These are phyloP conservation scores for Myriosclerotinia duriaeana DNA, from an alignment of 2,329 filamentous ascomycete species.

Conservation along the genomic window DNA sequence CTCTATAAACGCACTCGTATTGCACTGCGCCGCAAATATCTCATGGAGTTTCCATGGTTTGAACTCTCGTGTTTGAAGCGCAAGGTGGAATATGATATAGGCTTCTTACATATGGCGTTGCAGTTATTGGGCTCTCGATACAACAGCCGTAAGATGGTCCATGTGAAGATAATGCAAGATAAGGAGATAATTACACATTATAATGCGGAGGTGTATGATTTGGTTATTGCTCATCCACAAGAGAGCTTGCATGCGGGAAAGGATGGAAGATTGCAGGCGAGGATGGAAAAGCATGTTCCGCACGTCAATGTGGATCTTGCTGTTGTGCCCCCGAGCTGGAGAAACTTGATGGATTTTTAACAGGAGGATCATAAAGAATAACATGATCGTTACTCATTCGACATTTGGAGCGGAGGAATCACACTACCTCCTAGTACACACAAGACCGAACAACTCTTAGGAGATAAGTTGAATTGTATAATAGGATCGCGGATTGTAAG, in stretches of 20 bases:
- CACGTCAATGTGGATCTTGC: neutral
- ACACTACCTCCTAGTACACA: neutral
- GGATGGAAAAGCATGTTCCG: neutral
- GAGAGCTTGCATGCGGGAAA: neutral
- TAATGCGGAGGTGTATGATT: slow-evolving; percentile 12
- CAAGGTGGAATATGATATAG: slow-evolving; percentile 19
- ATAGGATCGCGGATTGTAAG: neutral
- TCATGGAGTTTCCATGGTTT: slow-evolving; percentile 19
- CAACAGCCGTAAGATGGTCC: neutral
- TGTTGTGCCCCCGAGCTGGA: slow-evolving; percentile 7
- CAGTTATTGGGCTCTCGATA: neutral
- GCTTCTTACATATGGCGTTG: slow-evolving; percentile 8
- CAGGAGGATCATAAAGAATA: neutral
- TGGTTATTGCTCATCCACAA: neutral
- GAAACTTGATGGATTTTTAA: neutral
- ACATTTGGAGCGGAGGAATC: neutral
- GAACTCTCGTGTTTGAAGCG: slow-evolving; percentile 8
- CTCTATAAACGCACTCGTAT: slow-evolving; percentile 4
- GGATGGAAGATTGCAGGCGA: neutral
- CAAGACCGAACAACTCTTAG: neutral
- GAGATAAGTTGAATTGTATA: neutral
- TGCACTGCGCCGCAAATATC: slow-evolving; percentile 9
- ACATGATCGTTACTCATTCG: neutral
- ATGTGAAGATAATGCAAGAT: slow-evolving; percentile 3
- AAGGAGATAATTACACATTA: slow-evolving; percentile 11